phyloP scores from a whole-genome alignment of 148 eudicot species.

The Nepenthes mirabilis region DNA sequence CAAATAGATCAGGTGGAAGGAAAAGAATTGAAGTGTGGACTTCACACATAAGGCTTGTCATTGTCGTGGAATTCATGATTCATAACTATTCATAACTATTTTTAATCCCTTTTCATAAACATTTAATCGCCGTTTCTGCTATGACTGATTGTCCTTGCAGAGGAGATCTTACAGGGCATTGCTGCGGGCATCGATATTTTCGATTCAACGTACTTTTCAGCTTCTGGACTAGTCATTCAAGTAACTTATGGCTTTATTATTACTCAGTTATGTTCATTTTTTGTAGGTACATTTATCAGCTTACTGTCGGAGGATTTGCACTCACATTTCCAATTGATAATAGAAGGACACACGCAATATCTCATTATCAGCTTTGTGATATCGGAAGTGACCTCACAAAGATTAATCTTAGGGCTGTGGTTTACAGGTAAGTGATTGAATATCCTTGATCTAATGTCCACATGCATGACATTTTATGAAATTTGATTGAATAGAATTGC shows the following conservation, averaged over 20 bases:
- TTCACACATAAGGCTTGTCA: too few species aligned
- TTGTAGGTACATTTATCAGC: conserved; percentile 60
- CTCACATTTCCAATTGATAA: conserved; percentile 46
- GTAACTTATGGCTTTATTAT: neutral
- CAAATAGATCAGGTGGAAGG: too few species aligned
- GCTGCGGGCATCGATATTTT: conserved; percentile 79
- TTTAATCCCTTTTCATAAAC: neutral
- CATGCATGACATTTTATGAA: too few species aligned
- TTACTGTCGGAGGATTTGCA: conserved; percentile 66
- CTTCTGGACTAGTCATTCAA: too few species aligned
- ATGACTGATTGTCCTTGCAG: conserved; percentile 11
- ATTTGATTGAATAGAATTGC: too few species aligned
- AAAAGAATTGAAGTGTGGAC: too few species aligned
- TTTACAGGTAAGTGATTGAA: conserved; percentile 33
- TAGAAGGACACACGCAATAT: conserved; percentile 7
- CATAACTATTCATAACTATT: too few species aligned
- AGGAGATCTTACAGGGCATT: conserved; percentile 76
- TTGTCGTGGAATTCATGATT: too few species aligned
- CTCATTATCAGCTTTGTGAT: conserved; percentile 21
- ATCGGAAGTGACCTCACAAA: conserved; percentile 42
- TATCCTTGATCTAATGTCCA: too few species aligned
- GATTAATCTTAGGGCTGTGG: conserved; percentile 56
- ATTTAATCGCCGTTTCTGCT: too few species aligned
- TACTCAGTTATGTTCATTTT: neutral
- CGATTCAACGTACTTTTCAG: conserved; percentile 47